Evolutionary conservation across 129 eudicot species (phyloP), one percentile per base, ranked within the genome.

Genomic region (Tagetes erecta): DNA sequence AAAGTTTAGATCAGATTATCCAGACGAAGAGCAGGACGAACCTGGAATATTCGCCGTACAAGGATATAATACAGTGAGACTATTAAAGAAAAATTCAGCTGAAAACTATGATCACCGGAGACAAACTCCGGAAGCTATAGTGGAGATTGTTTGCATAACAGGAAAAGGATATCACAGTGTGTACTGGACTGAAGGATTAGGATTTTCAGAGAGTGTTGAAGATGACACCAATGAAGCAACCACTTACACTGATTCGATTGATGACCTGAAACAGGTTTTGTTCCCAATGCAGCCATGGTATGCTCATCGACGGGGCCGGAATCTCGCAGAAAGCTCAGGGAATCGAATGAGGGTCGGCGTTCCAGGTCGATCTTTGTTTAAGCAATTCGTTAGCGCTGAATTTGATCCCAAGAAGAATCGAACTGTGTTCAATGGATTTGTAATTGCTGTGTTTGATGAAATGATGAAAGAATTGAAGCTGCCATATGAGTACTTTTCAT

Each of bases 321-420:
- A 81, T 77, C 88, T 86, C 3, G 83, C 82, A 3, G 73, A 62
- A 78, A 82, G 59, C 56, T 65, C 77, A 30, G 64, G 50, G 82
- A 71, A 46, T 40, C 73, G 77, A 9, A 75, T 80, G 73, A 75
- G 51, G 35, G 81, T 86, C 49, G 88, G 87, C 9, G 81, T 83
- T 72, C 91, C 91, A 13, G 84, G n/a, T n/a, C n/a, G n/a, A n/a
- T n/a, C 87, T n/a, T 56, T 86, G 31, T 86, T 86, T 20, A 75
- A 83, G 70, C 81, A 81, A 39, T 86, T 83, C 49, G 86, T 83
- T n/a, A 81, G 56, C 52, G 82, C 83, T 12, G 68, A 83, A 58
- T 80, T 73, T 57, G 76, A 68, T 59, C 56, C 69, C 1, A 40
- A 46, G 27, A 27, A 78, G 57, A 81, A 70, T 4, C 66, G 74